Evolutionary conservation across 2,329 filamentous ascomycete species (phyloP).

Genomic region (Magnaporthiopsis rhizophila): DNA sequence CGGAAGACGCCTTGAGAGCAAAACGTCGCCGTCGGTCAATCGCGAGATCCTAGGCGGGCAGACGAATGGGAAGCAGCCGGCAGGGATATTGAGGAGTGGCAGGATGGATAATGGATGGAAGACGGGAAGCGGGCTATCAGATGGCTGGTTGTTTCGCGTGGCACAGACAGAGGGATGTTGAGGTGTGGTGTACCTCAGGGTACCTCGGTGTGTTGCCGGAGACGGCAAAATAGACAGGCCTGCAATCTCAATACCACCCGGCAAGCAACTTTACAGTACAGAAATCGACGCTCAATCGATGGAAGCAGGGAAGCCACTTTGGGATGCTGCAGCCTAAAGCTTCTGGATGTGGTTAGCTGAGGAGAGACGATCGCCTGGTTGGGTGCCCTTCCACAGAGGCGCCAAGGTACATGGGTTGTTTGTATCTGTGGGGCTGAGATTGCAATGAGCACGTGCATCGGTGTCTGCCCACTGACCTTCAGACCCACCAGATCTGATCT

Average conservation of each 20-base stretch:
- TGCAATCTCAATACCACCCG: too few species aligned
- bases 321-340: too few species aligned
- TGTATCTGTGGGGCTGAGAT: background rate
- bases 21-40: background rate
- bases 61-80: background rate
- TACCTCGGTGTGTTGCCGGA: background rate
- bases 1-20: too few species aligned
- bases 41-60: background rate
- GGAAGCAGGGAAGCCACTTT: too few species aligned
- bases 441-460: background rate
- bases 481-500: background rate
- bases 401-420: too few species aligned
- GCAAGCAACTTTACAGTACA: too few species aligned
- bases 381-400: too few species aligned
- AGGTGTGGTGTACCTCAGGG: background rate
- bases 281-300: too few species aligned
- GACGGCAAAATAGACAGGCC: too few species aligned
- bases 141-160: background rate
- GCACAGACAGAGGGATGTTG: background rate
- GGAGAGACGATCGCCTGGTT: too few species aligned
- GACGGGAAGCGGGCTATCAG: background rate
- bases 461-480: background rate
- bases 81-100: background rate
- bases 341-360: too few species aligned
- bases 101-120: background rate